phyloP scores from a whole-genome alignment of 768 basidiomycete species.

The Mycena crocata region DNA sequence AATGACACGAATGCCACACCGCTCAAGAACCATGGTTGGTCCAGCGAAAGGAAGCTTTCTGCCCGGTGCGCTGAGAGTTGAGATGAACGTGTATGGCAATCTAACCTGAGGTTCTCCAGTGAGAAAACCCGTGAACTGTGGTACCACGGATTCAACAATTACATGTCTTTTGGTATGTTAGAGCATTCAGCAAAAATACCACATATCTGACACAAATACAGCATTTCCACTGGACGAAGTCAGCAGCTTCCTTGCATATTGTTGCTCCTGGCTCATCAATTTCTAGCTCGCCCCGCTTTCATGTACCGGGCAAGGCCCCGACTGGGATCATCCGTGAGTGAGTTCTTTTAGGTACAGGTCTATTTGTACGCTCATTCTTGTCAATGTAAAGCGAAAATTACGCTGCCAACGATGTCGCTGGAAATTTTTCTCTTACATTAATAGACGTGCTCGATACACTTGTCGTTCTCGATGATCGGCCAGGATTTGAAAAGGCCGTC shows the following conservation, averaged over 20 bases:
- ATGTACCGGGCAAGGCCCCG: constrained; percentile 89
- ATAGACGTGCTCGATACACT: constrained; percentile 89
- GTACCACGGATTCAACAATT: constrained; percentile 91
- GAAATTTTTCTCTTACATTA: constrained; percentile 90
- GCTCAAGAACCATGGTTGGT: constrained; percentile 59
- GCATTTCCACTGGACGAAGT: constrained; percentile 93
- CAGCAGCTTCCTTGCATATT: constrained; percentile 24
- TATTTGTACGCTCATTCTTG: constrained; percentile 21
- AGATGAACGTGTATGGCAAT: background rate
- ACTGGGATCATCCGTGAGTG: constrained; percentile 84
- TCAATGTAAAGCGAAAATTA: constrained; percentile 68
- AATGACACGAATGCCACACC: constrained; percentile 48
- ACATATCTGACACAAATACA: constrained; percentile 41
- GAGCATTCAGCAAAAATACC: constrained; percentile 3
- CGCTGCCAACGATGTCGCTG: constrained; percentile 91
- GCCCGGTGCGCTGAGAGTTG: constrained; percentile 69
- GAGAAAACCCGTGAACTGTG: constrained; percentile 82
- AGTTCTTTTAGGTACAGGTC: constrained; percentile 12
- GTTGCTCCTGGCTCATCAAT: constrained; percentile 9
- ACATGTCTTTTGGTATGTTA: constrained; percentile 86
- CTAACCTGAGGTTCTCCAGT: constrained; percentile 49
- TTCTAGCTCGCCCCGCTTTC: constrained; percentile 86
- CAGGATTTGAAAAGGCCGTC: constrained; percentile 88
- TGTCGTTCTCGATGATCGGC: constrained; percentile 84
- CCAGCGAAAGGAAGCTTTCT: constrained; percentile 64